These are phyloP conservation scores for Trichosporon sp. DNA, from an alignment of 1,284 basidiomycete species.

Conservation along the genomic window DNA sequence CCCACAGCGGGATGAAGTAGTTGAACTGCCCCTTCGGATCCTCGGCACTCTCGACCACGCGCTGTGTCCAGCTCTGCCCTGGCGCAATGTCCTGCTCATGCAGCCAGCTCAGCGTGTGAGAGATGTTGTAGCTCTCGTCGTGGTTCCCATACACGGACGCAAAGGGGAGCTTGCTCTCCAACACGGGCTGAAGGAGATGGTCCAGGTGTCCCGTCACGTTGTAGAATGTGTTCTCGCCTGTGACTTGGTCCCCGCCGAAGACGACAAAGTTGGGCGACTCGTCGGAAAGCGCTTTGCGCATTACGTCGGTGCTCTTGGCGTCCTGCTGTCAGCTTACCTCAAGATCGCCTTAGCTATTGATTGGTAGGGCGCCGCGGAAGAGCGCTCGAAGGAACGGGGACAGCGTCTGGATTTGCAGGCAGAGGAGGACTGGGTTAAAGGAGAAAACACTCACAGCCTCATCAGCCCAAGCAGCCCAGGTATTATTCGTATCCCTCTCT, in stretches of 20 bases:
- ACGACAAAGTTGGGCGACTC: slow-evolving; percentile 22
- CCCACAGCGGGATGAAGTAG: slow-evolving; percentile 25
- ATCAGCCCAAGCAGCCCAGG: slow-evolving; percentile 16
- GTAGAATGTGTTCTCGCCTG: slow-evolving; percentile 24
- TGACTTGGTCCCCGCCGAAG: slow-evolving; percentile 25
- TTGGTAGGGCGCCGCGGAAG: no score
- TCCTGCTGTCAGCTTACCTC: slow-evolving; percentile 18
- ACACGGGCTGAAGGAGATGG: slow-evolving; percentile 15
- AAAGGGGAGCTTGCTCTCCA: slow-evolving; percentile 16
- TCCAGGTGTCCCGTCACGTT: slow-evolving; percentile 21
- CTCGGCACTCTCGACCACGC: background rate
- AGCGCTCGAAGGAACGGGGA: no score
- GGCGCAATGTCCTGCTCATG: background rate
- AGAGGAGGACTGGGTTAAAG: background rate
- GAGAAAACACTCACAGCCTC: slow-evolving; percentile 5
- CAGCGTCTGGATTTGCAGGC: no score
- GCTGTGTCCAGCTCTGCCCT: slow-evolving; percentile 4
- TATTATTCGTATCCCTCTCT: slow-evolving; percentile 19
- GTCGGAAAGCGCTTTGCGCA: slow-evolving; percentile 14
- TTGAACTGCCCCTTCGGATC: slow-evolving; percentile 18
- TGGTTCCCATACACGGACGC: slow-evolving; percentile 21
- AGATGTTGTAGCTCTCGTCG: slow-evolving; percentile 28
- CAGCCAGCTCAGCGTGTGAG: background rate
- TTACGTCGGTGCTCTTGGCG: slow-evolving; percentile 14
- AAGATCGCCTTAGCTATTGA: no score